A percentile compares a stretch with the other conserved stretches of the same genome.
phyloP scores from a whole-genome alignment of 2,329 filamentous ascomycete genomes.

The Fusarium tanahbumbuense region DNA sequence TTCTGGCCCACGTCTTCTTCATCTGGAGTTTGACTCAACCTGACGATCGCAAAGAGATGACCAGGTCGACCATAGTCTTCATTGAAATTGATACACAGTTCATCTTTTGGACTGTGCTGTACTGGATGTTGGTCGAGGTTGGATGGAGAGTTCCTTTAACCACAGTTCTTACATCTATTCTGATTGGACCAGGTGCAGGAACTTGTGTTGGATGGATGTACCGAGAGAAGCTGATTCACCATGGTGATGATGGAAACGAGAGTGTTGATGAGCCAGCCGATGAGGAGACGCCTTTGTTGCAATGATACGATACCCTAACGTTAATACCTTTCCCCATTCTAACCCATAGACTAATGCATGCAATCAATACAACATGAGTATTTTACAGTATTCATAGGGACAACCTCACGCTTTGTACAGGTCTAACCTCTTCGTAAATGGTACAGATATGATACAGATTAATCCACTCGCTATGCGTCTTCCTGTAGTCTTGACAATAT shows the following conservation, averaged over 20 bases:
- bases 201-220: constrained; percentile 55
- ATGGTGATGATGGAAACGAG: constrained; percentile 31
- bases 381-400: constrained; percentile 35
- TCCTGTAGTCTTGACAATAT: constrained; percentile 65
- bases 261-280: constrained; percentile 32
- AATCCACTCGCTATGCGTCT: constrained; percentile 24
- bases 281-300: constrained; percentile 53
- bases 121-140: constrained; percentile 65
- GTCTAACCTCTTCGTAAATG: constrained; percentile 45
- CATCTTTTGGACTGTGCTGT: constrained; percentile 60
- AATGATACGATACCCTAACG: constrained; percentile 21
- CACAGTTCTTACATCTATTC: constrained; percentile 45
- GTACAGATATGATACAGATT: constrained; percentile 49
- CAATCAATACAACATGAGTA: constrained; percentile 25
- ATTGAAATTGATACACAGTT: constrained; percentile 61
- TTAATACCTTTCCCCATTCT: background rate
- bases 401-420: constrained; percentile 44
- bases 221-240: constrained; percentile 52
- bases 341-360: constrained; percentile 31
- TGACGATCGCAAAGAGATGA: constrained; percentile 63
- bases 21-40: constrained; percentile 53
- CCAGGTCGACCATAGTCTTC: constrained; percentile 58
- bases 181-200: constrained; percentile 55
- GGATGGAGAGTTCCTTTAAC: constrained; percentile 56
- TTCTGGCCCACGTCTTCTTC: constrained; percentile 57